Evolutionary conservation across 345 rosid genomes (phyloP).

Genomic region (Eucalyptus fibrosa): DNA sequence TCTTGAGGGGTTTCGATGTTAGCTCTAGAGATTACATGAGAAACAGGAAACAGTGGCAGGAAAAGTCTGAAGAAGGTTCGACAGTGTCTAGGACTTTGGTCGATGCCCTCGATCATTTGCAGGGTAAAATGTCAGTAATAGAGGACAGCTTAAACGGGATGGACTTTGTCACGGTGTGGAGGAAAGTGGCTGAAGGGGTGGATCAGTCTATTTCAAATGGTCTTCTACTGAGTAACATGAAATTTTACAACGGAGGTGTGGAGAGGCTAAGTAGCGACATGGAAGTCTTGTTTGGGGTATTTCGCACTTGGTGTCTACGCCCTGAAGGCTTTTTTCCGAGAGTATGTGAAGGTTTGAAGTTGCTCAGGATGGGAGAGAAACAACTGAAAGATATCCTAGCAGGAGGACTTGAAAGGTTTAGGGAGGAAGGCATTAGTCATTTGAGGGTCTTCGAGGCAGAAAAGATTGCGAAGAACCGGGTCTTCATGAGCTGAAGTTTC

Average conservation of each 20-base stretch:
- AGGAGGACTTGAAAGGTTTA: constrained; percentile 38
- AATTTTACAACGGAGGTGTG: constrained; percentile 47
- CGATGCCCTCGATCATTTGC: constrained; percentile 64
- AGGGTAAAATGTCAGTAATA: constrained; percentile 51
- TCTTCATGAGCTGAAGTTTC: constrained; percentile 11
- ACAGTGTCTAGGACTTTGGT: constrained; percentile 51
- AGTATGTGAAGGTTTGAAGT: constrained; percentile 39
- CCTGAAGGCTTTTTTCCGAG: constrained; percentile 78
- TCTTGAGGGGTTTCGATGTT: constrained; percentile 80
- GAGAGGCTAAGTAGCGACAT: constrained; percentile 50
- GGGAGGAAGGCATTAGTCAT: constrained; percentile 48
- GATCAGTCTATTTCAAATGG: constrained; percentile 50
- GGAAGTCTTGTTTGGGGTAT: constrained; percentile 60
- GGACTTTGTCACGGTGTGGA: constrained; percentile 66
- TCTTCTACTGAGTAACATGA: constrained; percentile 43
- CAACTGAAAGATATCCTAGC: constrained; percentile 26
- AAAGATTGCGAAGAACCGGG: constrained; percentile 46
- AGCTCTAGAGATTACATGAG: constrained; percentile 63
- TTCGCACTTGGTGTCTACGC: constrained; percentile 74
- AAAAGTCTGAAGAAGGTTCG: constrained; percentile 60
- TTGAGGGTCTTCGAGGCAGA: constrained; percentile 44
- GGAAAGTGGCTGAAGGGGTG: constrained; percentile 62
- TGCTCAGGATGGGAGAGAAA: constrained; percentile 54
- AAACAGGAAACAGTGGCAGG: constrained; percentile 82
- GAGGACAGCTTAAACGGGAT: constrained; percentile 45